Conservation (phyloP, 352 stramenopile species). For the Globisporangium spinosum region DNA sequence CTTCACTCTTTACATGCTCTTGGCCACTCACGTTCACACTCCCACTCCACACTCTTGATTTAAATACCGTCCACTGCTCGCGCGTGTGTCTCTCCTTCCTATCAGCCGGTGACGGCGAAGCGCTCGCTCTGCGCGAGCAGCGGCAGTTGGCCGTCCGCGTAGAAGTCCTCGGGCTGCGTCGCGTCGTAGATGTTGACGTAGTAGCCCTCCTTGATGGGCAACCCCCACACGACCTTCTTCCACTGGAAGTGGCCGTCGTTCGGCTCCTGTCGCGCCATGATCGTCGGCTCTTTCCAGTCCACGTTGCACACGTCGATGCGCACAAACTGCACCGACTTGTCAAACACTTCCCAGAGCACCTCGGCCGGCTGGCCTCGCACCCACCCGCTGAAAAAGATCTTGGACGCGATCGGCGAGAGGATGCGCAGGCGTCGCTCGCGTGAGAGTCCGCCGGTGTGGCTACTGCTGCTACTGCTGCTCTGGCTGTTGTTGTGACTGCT, state of each 20-base stretch:
- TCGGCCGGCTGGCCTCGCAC: slow-evolving; percentile 73
- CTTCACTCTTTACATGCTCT: slow-evolving; percentile 8
- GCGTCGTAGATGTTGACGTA: slow-evolving; percentile 88
- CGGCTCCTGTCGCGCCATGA: slow-evolving; percentile 57
- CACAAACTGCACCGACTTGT: slow-evolving; percentile 64
- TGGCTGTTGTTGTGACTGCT: slow-evolving; percentile 25
- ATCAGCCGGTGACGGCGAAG: slow-evolving; percentile 56
- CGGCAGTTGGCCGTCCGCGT: slow-evolving; percentile 30
- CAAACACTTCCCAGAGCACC: slow-evolving; percentile 74
- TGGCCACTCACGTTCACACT: neutral
- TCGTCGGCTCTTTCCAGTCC: slow-evolving; percentile 74
- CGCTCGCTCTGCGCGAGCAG: slow-evolving; percentile 66
- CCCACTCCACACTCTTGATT: slow-evolving; percentile 12
- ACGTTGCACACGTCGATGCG: slow-evolving; percentile 87
- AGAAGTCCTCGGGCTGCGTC: slow-evolving; percentile 36
- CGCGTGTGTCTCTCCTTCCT: neutral
- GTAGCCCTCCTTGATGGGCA: slow-evolving; percentile 83
- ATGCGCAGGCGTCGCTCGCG: slow-evolving; percentile 50
- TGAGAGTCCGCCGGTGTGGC: slow-evolving; percentile 11
- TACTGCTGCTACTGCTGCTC: slow-evolving; percentile 20
- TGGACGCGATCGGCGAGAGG: slow-evolving; percentile 40
- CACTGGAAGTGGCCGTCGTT: slow-evolving; percentile 75
- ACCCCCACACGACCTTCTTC: slow-evolving; percentile 80
- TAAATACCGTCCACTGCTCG: slow-evolving; percentile 12
- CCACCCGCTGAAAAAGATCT: slow-evolving; percentile 57